Base-by-base conservation (phyloP, 2,329 filamentous ascomycete genomes). In the Penicillium sp. region DNA sequence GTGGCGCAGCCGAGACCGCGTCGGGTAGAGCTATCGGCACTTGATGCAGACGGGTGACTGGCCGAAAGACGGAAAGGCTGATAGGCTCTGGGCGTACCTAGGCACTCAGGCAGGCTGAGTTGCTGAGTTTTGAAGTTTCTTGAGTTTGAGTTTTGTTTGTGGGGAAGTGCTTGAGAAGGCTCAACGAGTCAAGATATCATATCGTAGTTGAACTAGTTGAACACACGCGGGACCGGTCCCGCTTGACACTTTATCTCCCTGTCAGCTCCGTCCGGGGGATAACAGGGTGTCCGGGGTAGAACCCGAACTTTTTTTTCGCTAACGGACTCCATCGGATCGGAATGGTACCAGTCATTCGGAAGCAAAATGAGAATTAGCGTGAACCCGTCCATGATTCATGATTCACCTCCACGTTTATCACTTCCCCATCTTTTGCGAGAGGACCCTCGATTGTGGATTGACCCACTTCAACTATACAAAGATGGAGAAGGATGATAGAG, bases 1-100 rank as follows among this genome's bases (percentile, higher is more conserved):
- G 40, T 38, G 50, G 37, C 56, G 30, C 10, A 55, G 50, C 26
- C 33, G 38, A 62, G 50, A 38, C 22, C 22, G 10, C 10, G 2
- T 38, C 56, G 50, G 60, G n/a, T 55, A 44, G 53, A 55, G 33
- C 22, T 42, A 13, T 58, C 60, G 60, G 60, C 42, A 62, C 35
- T 55, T 62, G 40, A 4, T 33, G n/a, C n/a, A 12, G 12, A 51
- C 49, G 28, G 49, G 19, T 35, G 49, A 35, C 49, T 35, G 30
- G 26, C 45, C 13, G 45, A 30, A 24, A n/a, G 26, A 22, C 35
- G 9, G 12, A 35, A 17, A 26, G 24, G n/a, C 22, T 28, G 13
- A 5, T 33, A 33, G 30, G 30, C 30, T 33, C 30, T 33, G 30
- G 30, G 10, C 12, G 40, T 33, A 7, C n/a, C 8, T 7, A 15